A percentile compares a stretch with the other conserved stretches of the same genome.
These are phyloP conservation scores for Fragaria ananassa DNA, from an alignment of 306 rosid genomes.

Conservation along the genomic window DNA sequence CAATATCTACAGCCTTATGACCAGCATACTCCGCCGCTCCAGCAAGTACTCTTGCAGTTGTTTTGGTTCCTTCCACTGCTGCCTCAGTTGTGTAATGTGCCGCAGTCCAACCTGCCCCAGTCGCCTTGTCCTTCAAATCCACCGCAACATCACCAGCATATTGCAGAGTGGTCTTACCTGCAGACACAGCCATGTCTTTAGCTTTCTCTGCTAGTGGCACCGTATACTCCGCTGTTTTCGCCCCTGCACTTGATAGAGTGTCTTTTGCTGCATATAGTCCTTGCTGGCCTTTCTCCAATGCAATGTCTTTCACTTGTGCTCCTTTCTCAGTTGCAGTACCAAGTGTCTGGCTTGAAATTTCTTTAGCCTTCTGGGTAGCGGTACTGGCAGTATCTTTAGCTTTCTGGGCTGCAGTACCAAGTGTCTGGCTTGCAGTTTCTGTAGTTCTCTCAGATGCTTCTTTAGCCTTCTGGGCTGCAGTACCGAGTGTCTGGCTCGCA, in stretches of 20 bases:
- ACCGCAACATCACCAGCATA: conserved; percentile 41
- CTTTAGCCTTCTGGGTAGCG: conserved; percentile 32
- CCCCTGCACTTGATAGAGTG: conserved; percentile 27
- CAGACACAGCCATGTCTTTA: conserved; percentile 30
- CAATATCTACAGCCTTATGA: conserved; percentile 46
- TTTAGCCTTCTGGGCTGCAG: not conserved
- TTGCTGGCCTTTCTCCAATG: conserved; percentile 33
- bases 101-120: conserved; percentile 61
- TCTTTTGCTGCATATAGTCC: conserved; percentile 38
- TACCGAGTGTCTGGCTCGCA: conserved; percentile 22
- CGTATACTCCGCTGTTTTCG: conserved; percentile 19
- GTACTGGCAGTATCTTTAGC: conserved; percentile 34
- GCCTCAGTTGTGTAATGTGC: conserved; percentile 50
- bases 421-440: conserved; percentile 30
- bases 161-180: not conserved
- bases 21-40: conserved; percentile 58
- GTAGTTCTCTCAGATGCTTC: conserved; percentile 23
- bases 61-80: conserved; percentile 60
- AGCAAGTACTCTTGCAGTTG: conserved; percentile 37
- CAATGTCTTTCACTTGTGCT: conserved; percentile 20
- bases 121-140: conserved; percentile 55
- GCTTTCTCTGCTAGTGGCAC: not conserved
- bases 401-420: conserved; percentile 20
- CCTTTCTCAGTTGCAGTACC: conserved; percentile 27
- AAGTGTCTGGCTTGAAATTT: conserved; percentile 32